phyloP scores from a whole-genome alignment of 768 basidiomycete genomes.

The Cyclocybe cylindracea region DNA sequence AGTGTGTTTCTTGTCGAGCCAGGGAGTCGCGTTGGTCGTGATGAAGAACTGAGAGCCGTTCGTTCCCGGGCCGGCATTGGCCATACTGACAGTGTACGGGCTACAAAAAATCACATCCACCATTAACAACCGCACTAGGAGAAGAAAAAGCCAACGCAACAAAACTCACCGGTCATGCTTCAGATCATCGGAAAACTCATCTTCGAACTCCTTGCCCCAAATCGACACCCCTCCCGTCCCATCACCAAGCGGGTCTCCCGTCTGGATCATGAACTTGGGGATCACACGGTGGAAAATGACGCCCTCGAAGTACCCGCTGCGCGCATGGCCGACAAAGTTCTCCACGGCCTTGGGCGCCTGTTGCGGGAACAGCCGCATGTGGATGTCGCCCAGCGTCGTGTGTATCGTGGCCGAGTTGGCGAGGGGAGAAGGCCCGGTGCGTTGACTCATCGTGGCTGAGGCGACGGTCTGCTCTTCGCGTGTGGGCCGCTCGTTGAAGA shows the following conservation, averaged over 20 bases:
- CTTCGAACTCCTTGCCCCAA: conserved; percentile 90
- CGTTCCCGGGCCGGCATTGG: conserved; percentile 85
- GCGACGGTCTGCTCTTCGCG: conserved; percentile 94
- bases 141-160: neutral
- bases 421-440: conserved; percentile 65
- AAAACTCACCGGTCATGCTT: conserved; percentile 79
- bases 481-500: conserved; percentile 98
- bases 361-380: conserved; percentile 84
- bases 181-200: conserved; percentile 88
- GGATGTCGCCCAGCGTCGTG: conserved; percentile 94
- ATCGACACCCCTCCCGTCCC: conserved; percentile 91
- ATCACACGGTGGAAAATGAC: conserved; percentile 98
- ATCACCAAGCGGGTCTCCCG: conserved; percentile 93
- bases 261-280: conserved; percentile 98
- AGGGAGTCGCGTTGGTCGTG: conserved; percentile 91
- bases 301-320: conserved; percentile 89
- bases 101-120: conserved; percentile 34
- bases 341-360: conserved; percentile 95
- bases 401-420: conserved; percentile 88
- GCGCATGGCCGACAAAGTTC: conserved; percentile 93
- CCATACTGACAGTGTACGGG: conserved; percentile 96
- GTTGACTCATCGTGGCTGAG: conserved; percentile 49
- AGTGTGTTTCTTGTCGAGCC: conserved; percentile 90
- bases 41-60: conserved; percentile 99
- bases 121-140: conserved; percentile 1